Base-by-base conservation (phyloP, 139 green algal genomes). In the Gonium pectorale region DNA sequence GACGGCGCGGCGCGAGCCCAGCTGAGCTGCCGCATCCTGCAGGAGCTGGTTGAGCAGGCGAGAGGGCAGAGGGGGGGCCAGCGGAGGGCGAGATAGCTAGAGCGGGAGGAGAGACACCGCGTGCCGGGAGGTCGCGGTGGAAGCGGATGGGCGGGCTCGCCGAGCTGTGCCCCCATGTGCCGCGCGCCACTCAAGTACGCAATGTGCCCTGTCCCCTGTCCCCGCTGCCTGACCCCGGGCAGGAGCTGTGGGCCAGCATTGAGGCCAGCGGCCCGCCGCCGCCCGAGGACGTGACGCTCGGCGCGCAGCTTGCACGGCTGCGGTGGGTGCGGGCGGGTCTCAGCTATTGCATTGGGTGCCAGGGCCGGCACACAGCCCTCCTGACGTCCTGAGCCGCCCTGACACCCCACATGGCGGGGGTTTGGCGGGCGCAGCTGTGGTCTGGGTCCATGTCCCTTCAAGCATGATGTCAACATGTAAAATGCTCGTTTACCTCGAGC, bases 241-340 rank as follows among this genome's bases (percentile, higher is more conserved):
- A 82, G 75, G 77, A 66, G 77, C 62, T 83, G 60, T 83, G 77
- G 83, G 49, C 6, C 26, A 68, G 74, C 29, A 77, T 88, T 5
- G 27, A 38, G 51, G 26, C 31, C 26, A 72, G 83, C 24, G 83
- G 83, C 15, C 62, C 66, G 21, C 72, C 83, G 13, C 83, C 83
- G 11, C n/a, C 66, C 19, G 83, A 82, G 29, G 73, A 88, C 33
- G 22, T 51, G 26, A 73, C 83, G 21, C 64, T 79, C 8, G 83
- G 73, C 0, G 83, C 83, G 27, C 83, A 88, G 83, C 66, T 88
- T 35, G 68, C 64, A 17, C 83, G 83, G 4, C 83, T 88, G 29
- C 11, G 72, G 82, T 87, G 72, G 15, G 82, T 27, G n/a, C n/a
- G n/a, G n/a, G n/a, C n/a, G n/a, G n/a, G n/a, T n/a, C n/a, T n/a